phyloP scores from a whole-genome alignment of 208 protist species.

The Tritrichomonas musculus region DNA sequence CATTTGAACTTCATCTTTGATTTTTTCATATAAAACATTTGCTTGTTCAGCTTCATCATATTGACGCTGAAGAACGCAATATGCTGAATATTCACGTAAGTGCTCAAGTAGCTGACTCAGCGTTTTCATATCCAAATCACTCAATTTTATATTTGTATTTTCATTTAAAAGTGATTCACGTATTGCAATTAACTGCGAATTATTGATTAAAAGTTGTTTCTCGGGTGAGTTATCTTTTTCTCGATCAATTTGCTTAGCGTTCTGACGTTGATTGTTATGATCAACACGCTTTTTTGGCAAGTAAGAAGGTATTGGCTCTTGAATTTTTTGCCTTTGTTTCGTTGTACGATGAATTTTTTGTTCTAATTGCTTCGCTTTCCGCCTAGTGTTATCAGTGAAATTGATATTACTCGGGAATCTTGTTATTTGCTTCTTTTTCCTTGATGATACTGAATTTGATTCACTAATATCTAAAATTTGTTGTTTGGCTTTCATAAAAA shows the following conservation, averaged over 20 bases:
- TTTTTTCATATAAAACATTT: not conserved
- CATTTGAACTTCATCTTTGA: not conserved
- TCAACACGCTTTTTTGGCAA: not conserved
- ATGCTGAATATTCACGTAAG: not conserved
- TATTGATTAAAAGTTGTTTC: not conserved
- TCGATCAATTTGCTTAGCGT: not conserved
- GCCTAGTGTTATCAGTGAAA: no score
- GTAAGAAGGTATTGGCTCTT: not conserved
- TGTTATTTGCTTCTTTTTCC: no score
- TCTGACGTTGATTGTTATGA: not conserved
- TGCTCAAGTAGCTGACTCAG: not conserved
- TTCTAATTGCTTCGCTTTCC: no score
- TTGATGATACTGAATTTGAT: no score
- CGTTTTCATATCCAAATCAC: not conserved
- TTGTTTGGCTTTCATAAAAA: no score
- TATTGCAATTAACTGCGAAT: no score
- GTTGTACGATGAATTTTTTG: not conserved
- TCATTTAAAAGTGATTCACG: not conserved
- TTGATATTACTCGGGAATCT: no score
- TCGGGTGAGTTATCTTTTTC: not conserved
- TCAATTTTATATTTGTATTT: not conserved
- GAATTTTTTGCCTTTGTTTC: not conserved
- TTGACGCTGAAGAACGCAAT: not conserved
- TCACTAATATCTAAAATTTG: no score
- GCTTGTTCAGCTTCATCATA: not conserved